Evolutionary conservation across 306 rosid genomes (phyloP).

Genomic region (Cucumis sativus): DNA sequence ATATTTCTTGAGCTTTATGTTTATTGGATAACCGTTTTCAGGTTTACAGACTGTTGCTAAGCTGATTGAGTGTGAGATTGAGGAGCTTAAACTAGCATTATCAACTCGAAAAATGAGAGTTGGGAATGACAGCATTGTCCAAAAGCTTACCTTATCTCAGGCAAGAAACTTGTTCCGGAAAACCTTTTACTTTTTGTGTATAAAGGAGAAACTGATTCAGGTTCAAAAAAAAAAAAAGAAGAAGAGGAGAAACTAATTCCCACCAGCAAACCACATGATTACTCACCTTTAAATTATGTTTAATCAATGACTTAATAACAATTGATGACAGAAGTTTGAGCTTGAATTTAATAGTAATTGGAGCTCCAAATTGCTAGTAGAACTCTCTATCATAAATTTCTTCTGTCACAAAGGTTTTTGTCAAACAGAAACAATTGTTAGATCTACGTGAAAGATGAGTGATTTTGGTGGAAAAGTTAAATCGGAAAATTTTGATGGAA

Average conservation of each 20-base stretch:
- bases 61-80: slow-evolving; percentile 67
- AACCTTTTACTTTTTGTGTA: not conserved
- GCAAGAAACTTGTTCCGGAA: slow-evolving; percentile 31
- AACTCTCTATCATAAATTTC: not conserved
- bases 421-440: too few species aligned
- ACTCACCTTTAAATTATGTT: not conserved
- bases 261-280: not conserved
- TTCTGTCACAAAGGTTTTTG: not conserved
- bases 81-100: slow-evolving; percentile 67
- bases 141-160: slow-evolving; percentile 76
- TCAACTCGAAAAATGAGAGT: slow-evolving; percentile 89
- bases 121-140: slow-evolving; percentile 79
- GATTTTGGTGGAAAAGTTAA: not conserved
- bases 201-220: not conserved
- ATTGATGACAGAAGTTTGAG: not conserved
- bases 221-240: too few species aligned
- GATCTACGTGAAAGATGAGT: not conserved
- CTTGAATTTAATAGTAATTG: not conserved
- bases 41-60: slow-evolving; percentile 56
- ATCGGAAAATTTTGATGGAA: not conserved
- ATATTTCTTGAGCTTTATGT: not conserved
- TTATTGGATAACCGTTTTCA: slow-evolving; percentile 18
- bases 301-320: not conserved
- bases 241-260: not conserved
- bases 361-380: not conserved